These are phyloP conservation scores for Ploettnerulaceae sp. DNA, from an alignment of 2,329 filamentous ascomycete genomes.

Conservation along the genomic window DNA sequence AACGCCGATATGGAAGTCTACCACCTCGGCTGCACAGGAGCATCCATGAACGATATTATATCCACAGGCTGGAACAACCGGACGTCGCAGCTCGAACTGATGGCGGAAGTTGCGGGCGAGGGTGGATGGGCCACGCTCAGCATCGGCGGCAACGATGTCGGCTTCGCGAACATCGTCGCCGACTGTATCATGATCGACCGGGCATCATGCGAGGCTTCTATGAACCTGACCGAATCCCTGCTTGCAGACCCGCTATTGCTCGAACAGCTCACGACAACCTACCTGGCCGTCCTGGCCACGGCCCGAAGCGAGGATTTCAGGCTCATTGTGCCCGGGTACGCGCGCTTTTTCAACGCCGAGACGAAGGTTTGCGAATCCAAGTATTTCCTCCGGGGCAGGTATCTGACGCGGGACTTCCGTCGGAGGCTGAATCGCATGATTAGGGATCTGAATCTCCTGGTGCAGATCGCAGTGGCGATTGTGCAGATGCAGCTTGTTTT, in stretches of 20 bases:
- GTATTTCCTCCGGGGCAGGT: conserved; percentile 8
- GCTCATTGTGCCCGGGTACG: conserved; percentile 8
- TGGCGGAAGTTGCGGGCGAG: not conserved
- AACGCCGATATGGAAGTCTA: not conserved
- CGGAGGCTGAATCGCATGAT: conserved; percentile 9
- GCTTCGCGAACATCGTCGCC: conserved; percentile 8
- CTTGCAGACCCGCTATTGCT: not conserved
- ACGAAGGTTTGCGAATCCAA: conserved; percentile 7
- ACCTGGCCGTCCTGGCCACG: not conserved
- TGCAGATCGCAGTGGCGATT: conserved; percentile 8
- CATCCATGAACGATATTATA: conserved; percentile 11
- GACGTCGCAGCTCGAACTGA: conserved; percentile 10
- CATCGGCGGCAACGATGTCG: conserved; percentile 13
- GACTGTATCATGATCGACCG: conserved; percentile 10
- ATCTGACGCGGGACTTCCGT: conserved; percentile 8
- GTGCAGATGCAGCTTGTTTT: conserved; percentile 12
- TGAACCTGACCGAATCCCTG: conserved; percentile 4
- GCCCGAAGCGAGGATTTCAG: not conserved
- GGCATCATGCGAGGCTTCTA: conserved; percentile 3
- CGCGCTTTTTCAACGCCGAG: conserved; percentile 12
- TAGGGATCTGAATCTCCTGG: conserved; percentile 5
- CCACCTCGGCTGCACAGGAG: conserved; percentile 14
- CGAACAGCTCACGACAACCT: not conserved
- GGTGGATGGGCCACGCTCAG: conserved; percentile 10
- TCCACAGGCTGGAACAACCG: conserved; percentile 11